Evolutionary conservation across 1,139 yeast genomes (phyloP).

Genomic region (Blastobotrys malaysiensis): DNA sequence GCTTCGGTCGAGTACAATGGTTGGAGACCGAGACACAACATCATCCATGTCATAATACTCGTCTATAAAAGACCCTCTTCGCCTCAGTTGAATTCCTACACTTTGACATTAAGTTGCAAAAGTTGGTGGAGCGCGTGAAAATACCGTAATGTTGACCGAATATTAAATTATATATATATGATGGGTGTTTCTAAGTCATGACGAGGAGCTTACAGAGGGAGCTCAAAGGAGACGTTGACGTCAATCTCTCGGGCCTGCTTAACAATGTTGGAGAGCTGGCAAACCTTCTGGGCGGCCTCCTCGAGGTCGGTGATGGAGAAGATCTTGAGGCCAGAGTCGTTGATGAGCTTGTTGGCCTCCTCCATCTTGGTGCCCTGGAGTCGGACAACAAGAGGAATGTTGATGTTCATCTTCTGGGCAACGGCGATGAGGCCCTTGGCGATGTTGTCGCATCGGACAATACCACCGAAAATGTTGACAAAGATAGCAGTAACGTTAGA

Average conservation of each 20-base stretch:
- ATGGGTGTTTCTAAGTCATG: not conserved
- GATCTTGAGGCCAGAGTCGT: constrained; percentile 88
- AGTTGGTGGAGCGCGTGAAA: too few species aligned
- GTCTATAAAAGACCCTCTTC: too few species aligned
- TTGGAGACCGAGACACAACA: too few species aligned
- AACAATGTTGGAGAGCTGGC: constrained; percentile 55
- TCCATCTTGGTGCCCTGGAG: constrained; percentile 96
- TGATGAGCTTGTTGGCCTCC: constrained; percentile 80
- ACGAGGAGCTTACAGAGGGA: constrained; percentile 34
- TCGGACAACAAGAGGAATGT: constrained; percentile 94
- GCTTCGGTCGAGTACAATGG: not conserved
- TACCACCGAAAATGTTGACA: constrained; percentile 98
- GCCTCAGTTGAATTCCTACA: too few species aligned
- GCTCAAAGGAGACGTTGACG: constrained; percentile 45
- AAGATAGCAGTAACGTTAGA: constrained; percentile 89
- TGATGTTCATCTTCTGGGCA: constrained; percentile 80
- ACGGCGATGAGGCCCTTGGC: constrained; percentile 97
- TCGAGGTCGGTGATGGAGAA: constrained; percentile 89
- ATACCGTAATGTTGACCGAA: too few species aligned
- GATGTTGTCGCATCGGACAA: constrained; percentile 97
- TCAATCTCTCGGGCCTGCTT: constrained; percentile 45
- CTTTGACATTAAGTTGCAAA: too few species aligned
- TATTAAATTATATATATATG: too few species aligned
- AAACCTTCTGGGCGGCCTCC: constrained; percentile 96
- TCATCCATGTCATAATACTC: too few species aligned